These are phyloP conservation scores for Orychophragmus violaceus DNA, from an alignment of 345 rosid genomes.

Conservation along the genomic window DNA sequence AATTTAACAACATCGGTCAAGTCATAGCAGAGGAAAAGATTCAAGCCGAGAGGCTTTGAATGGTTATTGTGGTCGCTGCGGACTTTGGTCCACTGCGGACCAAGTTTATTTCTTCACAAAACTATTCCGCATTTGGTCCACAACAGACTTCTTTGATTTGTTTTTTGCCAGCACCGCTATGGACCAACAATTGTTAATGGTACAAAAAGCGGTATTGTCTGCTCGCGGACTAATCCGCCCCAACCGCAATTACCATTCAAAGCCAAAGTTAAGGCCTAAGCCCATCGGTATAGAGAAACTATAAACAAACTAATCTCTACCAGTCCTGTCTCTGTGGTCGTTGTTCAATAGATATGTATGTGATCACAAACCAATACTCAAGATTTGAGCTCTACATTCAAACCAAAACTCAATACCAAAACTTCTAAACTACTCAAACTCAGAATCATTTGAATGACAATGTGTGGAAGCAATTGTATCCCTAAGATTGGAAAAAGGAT, in stretches of 20 bases:
- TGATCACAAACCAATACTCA: conserved; percentile 1
- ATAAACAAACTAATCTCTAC: neutral
- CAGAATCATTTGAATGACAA: neutral
- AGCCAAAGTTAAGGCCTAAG: neutral
- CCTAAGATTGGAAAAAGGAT: neutral
- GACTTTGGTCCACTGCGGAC: too few species aligned
- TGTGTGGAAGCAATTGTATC: too few species aligned
- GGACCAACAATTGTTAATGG: too few species aligned
- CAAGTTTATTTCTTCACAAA: too few species aligned
- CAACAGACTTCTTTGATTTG: too few species aligned
- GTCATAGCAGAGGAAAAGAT: neutral
- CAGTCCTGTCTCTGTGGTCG: neutral
- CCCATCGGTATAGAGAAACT: neutral
- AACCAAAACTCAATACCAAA: neutral
- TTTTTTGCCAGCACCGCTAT: too few species aligned
- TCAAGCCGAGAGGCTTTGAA: neutral
- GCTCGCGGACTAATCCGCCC: too few species aligned
- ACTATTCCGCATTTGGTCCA: too few species aligned
- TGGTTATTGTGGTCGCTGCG: too few species aligned
- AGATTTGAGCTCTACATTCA: neutral
- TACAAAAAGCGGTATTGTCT: too few species aligned
- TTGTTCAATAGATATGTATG: neutral
- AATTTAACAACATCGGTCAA: neutral
- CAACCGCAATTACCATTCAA: too few species aligned
- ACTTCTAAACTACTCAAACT: neutral